Percentiles rank a stretch among this genome's conserved stretches.
phyloP scores from a whole-genome alignment of 768 basidiomycete genomes.

The Imleria badia region DNA sequence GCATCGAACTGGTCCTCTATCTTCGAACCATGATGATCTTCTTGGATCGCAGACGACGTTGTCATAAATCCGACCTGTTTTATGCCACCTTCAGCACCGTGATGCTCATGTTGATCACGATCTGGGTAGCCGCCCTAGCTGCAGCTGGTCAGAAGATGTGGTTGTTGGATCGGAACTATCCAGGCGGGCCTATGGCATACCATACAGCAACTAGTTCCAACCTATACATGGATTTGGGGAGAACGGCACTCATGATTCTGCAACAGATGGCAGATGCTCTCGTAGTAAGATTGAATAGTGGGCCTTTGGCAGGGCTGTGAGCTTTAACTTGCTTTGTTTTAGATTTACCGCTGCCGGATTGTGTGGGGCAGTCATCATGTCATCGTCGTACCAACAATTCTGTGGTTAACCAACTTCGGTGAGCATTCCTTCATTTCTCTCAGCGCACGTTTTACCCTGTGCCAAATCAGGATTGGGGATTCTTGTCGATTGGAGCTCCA shows the following conservation, averaged over 20 bases:
- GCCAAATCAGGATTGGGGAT: conserved; percentile 7
- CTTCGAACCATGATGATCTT: conserved; percentile 10
- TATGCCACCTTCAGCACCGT: conserved; percentile 16
- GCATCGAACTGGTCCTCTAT: conserved; percentile 18
- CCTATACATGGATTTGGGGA: background rate
- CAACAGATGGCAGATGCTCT: conserved; percentile 34
- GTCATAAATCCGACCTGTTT: conserved; percentile 8
- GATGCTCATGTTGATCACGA: conserved; percentile 28
- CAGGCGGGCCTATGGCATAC: conserved; percentile 27
- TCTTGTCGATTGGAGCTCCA: background rate
- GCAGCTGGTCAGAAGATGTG: conserved; percentile 29
- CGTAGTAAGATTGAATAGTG: conserved; percentile 7
- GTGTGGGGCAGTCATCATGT: conserved; percentile 28
- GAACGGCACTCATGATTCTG: conserved; percentile 8
- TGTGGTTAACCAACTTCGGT: conserved; percentile 20
- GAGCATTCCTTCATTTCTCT: background rate
- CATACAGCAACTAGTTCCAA: background rate
- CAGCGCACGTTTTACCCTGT: background rate
- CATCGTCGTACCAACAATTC: conserved; percentile 10
- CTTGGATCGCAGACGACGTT: background rate
- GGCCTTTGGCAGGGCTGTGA: background rate
- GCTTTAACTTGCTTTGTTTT: background rate
- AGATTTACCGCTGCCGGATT: conserved; percentile 39
- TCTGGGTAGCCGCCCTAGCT: conserved; percentile 17
- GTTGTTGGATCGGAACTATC: conserved; percentile 31